phyloP scores from a whole-genome alignment of 2,329 filamentous ascomycete genomes.

The Immersiporthe knoxdaviesiana region DNA sequence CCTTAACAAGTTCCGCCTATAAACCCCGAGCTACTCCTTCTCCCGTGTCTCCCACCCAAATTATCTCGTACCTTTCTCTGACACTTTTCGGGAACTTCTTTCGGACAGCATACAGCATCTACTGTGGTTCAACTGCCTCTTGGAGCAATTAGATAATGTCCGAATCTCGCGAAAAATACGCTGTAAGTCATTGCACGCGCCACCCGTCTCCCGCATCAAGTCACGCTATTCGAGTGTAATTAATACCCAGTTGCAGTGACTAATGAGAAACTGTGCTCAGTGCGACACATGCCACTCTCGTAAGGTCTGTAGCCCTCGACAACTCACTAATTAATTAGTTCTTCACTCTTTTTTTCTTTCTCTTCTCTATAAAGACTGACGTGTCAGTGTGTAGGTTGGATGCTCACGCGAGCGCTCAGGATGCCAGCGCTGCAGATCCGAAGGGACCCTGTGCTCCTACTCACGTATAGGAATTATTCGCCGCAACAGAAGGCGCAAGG shows the following conservation, averaged over 20 bases:
- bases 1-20: neutral
- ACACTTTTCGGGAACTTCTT: neutral
- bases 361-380: too few relatives aligned
- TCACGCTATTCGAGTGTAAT: too few relatives aligned
- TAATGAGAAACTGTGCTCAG: neutral
- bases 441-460: slow-evolving; percentile 5
- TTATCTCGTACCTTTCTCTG: neutral
- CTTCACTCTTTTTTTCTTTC: neutral
- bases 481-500: slow-evolving; percentile 14
- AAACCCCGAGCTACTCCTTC: slow-evolving; percentile 3
- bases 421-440: slow-evolving; percentile 17
- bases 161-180: slow-evolving; percentile 8
- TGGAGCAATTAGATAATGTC: neutral
- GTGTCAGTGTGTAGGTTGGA: neutral
- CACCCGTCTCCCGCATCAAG: neutral
- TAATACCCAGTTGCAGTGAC: neutral
- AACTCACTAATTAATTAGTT: too few relatives aligned
- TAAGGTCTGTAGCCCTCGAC: neutral
- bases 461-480: slow-evolving; percentile 11
- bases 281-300: slow-evolving; percentile 9
- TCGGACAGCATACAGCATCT: neutral
- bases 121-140: neutral
- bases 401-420: slow-evolving; percentile 11
- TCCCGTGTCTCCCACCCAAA: neutral
- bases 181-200: neutral